Evolutionary conservation across 495 filamentous ascomycete species (phyloP).

Genomic region (Amphirosellinia nigrospora): DNA sequence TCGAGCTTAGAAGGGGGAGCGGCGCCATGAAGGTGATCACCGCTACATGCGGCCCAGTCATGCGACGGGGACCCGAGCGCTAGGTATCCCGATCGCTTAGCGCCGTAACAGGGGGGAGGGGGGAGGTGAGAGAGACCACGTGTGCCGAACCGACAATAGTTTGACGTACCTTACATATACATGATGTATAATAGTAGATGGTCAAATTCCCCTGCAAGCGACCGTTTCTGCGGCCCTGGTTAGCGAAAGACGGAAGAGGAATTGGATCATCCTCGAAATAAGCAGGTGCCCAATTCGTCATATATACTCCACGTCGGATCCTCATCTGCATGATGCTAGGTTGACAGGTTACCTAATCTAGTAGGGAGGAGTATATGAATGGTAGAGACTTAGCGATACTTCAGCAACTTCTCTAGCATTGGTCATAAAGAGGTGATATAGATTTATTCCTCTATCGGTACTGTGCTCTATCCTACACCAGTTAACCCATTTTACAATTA

Average conservation of each 20-base stretch:
- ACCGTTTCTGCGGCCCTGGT: slow-evolving; percentile 17
- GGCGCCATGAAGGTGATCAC: slow-evolving; percentile 3
- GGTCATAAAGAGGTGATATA: background rate
- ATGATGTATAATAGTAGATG: slow-evolving; percentile 5
- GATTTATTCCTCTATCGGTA: background rate
- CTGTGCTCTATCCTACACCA: background rate
- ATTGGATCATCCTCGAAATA: slow-evolving; percentile 14
- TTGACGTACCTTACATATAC: slow-evolving; percentile 10
- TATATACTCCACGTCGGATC: slow-evolving; percentile 6
- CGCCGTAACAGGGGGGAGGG: slow-evolving; percentile 9
- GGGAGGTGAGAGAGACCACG: slow-evolving; percentile 9
- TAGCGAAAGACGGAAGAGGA: slow-evolving; percentile 12
- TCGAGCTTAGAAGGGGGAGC: background rate
- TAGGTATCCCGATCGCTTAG: slow-evolving; percentile 15
- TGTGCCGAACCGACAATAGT: background rate
- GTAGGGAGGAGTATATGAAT: background rate
- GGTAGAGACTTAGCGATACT: background rate
- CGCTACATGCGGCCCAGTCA: slow-evolving; percentile 1
- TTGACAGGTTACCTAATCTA: background rate
- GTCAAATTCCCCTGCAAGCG: slow-evolving; percentile 3
- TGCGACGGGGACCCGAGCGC: slow-evolving; percentile 8
- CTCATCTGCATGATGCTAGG: background rate
- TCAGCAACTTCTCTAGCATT: background rate
- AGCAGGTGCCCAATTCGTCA: slow-evolving; percentile 11
- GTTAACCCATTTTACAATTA: background rate